A percentile compares a stretch with the other conserved stretches of the same genome.
phyloP scores from a whole-genome alignment of 1,284 basidiomycete species.

The Boletus smithii region DNA sequence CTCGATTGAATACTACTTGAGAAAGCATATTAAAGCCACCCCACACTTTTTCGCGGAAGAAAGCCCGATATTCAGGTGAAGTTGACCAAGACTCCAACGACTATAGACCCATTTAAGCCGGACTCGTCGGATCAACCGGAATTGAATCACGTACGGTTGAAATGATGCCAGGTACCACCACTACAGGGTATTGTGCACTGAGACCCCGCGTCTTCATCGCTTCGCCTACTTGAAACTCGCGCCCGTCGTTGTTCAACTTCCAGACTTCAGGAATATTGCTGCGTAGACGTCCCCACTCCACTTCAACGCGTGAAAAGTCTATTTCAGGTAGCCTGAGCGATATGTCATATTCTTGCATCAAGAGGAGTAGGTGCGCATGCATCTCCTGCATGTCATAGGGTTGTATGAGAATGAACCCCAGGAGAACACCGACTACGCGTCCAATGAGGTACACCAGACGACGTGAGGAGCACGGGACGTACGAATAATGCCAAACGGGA shows the following conservation, averaged over 20 bases:
- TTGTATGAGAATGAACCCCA: constrained; percentile 60
- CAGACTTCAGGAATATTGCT: constrained; percentile 67
- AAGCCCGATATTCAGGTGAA: constrained; percentile 68
- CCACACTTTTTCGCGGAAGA: constrained; percentile 86
- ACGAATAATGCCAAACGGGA: constrained; percentile 49
- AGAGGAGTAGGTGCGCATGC: constrained; percentile 49
- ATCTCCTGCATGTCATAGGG: constrained; percentile 58
- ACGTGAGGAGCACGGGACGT: constrained; percentile 13
- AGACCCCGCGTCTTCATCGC: constrained; percentile 65
- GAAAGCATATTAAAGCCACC: constrained; percentile 85
- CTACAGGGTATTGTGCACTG: constrained; percentile 71
- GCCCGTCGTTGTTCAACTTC: constrained; percentile 79
- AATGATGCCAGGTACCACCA: constrained; percentile 78
- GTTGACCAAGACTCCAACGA: constrained; percentile 87
- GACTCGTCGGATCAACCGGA: background rate
- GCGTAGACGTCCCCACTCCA: constrained; percentile 65
- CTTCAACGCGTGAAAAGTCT: constrained; percentile 61
- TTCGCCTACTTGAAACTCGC: constrained; percentile 85
- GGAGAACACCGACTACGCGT: constrained; percentile 56
- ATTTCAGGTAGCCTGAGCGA: constrained; percentile 57
- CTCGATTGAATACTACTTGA: constrained; percentile 82
- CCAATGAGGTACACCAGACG: constrained; percentile 2
- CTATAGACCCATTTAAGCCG: constrained; percentile 34
- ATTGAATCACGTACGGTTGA: constrained; percentile 53
- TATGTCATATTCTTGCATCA: constrained; percentile 57